Base-by-base conservation (phyloP, 2,329 filamentous ascomycete genomes). In the Neofusicoccum laricinum region DNA sequence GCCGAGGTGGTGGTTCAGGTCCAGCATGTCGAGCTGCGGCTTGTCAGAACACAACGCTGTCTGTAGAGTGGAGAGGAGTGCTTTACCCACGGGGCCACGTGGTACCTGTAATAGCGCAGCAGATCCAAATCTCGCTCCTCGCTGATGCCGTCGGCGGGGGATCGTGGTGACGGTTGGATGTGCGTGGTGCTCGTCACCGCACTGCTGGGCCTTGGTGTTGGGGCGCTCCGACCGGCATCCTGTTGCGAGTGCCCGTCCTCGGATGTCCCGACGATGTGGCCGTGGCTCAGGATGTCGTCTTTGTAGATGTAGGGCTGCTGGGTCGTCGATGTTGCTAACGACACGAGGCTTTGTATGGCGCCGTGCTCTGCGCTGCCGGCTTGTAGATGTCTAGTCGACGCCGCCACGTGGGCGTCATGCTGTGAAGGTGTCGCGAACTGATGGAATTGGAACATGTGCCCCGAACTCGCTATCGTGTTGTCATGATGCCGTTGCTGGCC, bases 21-120 rank as follows among this genome's bases (percentile, higher is more conserved):
- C 84, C 59, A 86, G 85, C 71, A 85, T 86, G 68, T 87, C 85
- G 3, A 87, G 79, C 82, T 82, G 50, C 57, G 14, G 17, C n/a
- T 2, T 19, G 21, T 58, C 4, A 66, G 45, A 32, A 6, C n/a
- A 41, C n/a, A 17, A 6, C 59, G 63, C 12, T 63, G 65, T 62
- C 1, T 14, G 15, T 3, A 19, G 12, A 14, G 55, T n/a, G 14
- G 8, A 41, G 32, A 0, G 25, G 12, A 55, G 3, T 21, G 4
- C 68, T 72, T 64, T 66, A 82, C 79, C 82, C 83, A 85, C 21
- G 81, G 81, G 2, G 83, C 83, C 45, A 85, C 80, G 64, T 85
- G 79, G 1, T 80, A 79, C 21, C 85, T 79, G 71, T 84, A 86
- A 49, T 84, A 64, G 62, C 68, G 69, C 19, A 72, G 30, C 21